Conservation (phyloP, 2,329 filamentous ascomycete genomes). For the Aspergillus aculeatus region DNA sequence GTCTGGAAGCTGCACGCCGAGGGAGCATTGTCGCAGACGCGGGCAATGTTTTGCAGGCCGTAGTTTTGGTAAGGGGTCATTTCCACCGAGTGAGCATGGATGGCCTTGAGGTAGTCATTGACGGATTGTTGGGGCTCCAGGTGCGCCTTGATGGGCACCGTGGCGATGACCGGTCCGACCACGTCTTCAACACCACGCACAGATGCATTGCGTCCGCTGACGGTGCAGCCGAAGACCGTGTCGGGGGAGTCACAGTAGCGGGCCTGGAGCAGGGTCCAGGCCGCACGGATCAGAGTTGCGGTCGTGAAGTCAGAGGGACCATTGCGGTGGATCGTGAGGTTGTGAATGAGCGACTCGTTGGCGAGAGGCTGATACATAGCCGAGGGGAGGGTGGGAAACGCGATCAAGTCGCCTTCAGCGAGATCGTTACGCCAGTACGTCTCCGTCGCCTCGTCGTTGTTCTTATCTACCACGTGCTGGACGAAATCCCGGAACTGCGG, state of each 20-base stretch:
- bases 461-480: constrained; percentile 40
- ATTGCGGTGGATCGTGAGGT: neutral
- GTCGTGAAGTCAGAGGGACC: constrained; percentile 31
- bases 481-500: constrained; percentile 38
- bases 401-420: constrained; percentile 38
- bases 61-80: constrained; percentile 62
- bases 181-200: constrained; percentile 44
- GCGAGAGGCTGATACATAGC: constrained; percentile 27
- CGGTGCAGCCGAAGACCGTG: constrained; percentile 44
- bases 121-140: constrained; percentile 33
- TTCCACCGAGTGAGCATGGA: constrained; percentile 53
- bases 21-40: constrained; percentile 44
- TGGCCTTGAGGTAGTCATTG: constrained; percentile 50
- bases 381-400: constrained; percentile 41
- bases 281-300: constrained; percentile 43
- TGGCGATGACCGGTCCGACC: constrained; percentile 45
- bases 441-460: constrained; percentile 33
- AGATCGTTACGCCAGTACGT: constrained; percentile 47
- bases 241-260: constrained; percentile 40
- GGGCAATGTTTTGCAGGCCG: constrained; percentile 48
- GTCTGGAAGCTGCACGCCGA: constrained; percentile 43
- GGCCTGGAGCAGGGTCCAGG: constrained; percentile 43
- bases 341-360: constrained; percentile 4
- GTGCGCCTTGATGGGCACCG: constrained; percentile 40
- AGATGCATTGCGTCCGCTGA: constrained; percentile 44